phyloP scores from a whole-genome alignment of 352 stramenopile species.

The Phytophthora pseudosyringae region DNA sequence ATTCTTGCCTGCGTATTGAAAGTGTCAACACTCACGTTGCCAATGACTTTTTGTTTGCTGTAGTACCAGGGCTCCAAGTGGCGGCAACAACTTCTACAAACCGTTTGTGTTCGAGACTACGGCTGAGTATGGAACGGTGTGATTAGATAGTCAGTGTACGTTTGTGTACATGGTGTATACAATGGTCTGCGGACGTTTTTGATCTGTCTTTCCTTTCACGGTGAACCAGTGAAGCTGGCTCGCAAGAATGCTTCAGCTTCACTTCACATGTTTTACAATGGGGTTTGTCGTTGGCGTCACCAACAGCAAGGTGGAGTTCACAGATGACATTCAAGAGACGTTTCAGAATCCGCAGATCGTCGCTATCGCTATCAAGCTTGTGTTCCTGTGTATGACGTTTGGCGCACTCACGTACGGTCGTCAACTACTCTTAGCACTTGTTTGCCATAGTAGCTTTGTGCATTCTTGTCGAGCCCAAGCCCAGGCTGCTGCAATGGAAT shows the following conservation, averaged over 20 bases:
- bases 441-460: too few relatives aligned
- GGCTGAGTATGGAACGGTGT: constrained; percentile 62
- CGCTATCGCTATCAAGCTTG: background rate
- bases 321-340: constrained; percentile 33
- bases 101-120: constrained; percentile 54
- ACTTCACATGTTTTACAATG: constrained; percentile 20
- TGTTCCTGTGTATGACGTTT: background rate
- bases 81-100: constrained; percentile 57
- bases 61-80: constrained; percentile 21
- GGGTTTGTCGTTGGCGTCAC: constrained; percentile 37
- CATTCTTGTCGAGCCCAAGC: too few relatives aligned
- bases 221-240: too few relatives aligned
- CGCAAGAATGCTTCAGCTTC: too few relatives aligned
- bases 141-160: constrained; percentile 36
- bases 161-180: constrained; percentile 30
- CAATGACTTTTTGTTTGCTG: constrained; percentile 5
- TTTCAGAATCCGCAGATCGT: constrained; percentile 19
- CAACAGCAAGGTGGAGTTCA: constrained; percentile 21
- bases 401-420: too few relatives aligned
- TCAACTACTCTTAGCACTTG: background rate
- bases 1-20: background rate
- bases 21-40: constrained; percentile 10
- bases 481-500: too few relatives aligned
- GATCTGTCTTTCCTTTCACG: constrained; percentile 14
- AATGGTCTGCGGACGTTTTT: constrained; percentile 25